Percentiles rank a stretch among this genome's conserved stretches.
These are phyloP conservation scores for Thamnidium elegans DNA, from an alignment of 192 early-diverging fungal species.

Conservation along the genomic window DNA sequence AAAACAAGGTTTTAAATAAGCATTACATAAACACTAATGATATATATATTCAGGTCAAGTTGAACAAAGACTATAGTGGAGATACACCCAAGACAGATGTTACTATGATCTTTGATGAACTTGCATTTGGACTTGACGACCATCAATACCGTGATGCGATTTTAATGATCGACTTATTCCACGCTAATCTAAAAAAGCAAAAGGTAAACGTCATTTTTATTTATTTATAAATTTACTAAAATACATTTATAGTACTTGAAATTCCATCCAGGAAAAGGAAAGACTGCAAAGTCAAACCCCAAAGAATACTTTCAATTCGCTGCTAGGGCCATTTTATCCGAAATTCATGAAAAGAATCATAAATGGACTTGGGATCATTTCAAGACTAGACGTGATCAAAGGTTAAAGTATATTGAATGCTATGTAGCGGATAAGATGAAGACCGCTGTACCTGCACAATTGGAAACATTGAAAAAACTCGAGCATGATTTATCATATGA, in stretches of 20 bases:
- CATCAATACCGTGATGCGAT: slow-evolving; percentile 70
- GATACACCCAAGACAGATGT: slow-evolving; percentile 45
- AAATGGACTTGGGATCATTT: slow-evolving; percentile 75
- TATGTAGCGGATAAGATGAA: slow-evolving; percentile 48
- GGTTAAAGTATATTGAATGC: slow-evolving; percentile 61
- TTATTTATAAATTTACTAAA: slow-evolving; percentile 33
- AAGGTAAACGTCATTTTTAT: slow-evolving; percentile 12
- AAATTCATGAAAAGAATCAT: slow-evolving; percentile 72
- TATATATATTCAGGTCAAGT: slow-evolving; percentile 10
- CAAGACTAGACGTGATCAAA: slow-evolving; percentile 64
- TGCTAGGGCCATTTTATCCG: slow-evolving; percentile 60
- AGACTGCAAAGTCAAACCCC: slow-evolving; percentile 73
- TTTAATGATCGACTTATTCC: slow-evolving; percentile 51
- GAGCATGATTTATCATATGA: slow-evolving; percentile 68
- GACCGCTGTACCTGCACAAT: slow-evolving; percentile 36
- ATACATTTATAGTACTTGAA: slow-evolving; percentile 55
- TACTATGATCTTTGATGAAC: slow-evolving; percentile 68
- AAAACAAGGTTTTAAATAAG: not conserved
- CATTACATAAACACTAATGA: not conserved
- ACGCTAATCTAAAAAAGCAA: slow-evolving; percentile 30
- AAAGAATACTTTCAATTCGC: slow-evolving; percentile 66
- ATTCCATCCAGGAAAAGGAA: slow-evolving; percentile 64
- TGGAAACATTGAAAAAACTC: slow-evolving; percentile 46
- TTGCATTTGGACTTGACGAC: slow-evolving; percentile 75
- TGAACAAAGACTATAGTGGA: slow-evolving; percentile 24